Evolutionary conservation across 352 stramenopile genomes (phyloP), one percentile per base, ranked within the genome.

Genomic region (Phytophthora palmivora): DNA sequence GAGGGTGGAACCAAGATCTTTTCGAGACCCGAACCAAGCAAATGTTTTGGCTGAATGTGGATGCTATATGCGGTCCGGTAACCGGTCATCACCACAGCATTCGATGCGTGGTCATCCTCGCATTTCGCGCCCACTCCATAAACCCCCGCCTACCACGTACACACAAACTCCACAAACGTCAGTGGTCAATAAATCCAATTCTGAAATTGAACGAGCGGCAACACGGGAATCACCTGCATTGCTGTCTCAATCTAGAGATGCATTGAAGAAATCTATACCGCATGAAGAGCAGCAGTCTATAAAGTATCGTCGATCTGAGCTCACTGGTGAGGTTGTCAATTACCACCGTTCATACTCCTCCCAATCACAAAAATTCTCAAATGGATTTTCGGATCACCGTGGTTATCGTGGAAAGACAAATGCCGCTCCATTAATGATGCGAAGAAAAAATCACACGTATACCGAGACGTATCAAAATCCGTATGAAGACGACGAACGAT

Each of bases 1-100:
- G 19, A 30, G 53, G n/a, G 71, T 84, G n/a, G 58, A 78, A 15
- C 36, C 76, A n/a, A 63, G 74, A 19, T 53, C 64, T 12, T 41
- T 75, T 39, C 59, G 53, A 5, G 51, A 68, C 14, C 46, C 51
- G 14, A 57, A 11, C 18, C 46, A 56, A 38, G 41, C 15, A 39
- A 43, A 42, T n/a, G n/a, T n/a, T n/a, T n/a, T n/a, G n/a, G n/a
- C n/a, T n/a, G n/a, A n/a, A n/a, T n/a, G n/a, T n/a, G n/a, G n/a
- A n/a, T n/a, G n/a, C n/a, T n/a, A n/a, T n/a, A n/a, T n/a, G n/a
- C n/a, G n/a, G 43, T 83, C 66, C 22, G 68, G 70, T 15, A 86
- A 76, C 38, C 68, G 61, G 0, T 19, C 60, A 5, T 30, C 56
- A 6, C 3, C 24, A 6, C 18, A 21, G 19, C 21, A 76, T 15